Base-by-base conservation (phyloP, 78 protist genomes). In the Diacronema lutheri region DNA sequence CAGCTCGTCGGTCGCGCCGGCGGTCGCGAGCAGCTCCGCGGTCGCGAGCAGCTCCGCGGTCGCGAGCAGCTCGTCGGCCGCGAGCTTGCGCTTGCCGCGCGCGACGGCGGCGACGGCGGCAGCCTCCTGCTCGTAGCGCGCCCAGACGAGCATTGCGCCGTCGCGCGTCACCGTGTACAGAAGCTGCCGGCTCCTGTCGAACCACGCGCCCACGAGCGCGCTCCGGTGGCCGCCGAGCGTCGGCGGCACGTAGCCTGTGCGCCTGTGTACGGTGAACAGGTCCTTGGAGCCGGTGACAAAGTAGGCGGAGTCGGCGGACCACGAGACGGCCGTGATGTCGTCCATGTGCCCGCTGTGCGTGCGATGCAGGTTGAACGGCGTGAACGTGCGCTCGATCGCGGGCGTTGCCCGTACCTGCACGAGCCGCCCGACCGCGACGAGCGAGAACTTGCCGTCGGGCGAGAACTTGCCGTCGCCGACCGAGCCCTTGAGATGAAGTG, bases 401-500 rank as follows among this genome's bases (percentile, higher is more conserved):
- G 88, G 88, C 25, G 88, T 77, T 14, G 56, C 60, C 76, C 81
- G 73, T 33, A 85, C 56, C 35, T 72, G 66, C 72, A 85, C 80
- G 50, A n/a, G 55, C 40, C 81, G 68, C 16, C 83, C 88, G 56
- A 46, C 56, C 33, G 88, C 61, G 37, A 74, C n/a, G 44, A 50
- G 44, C 19, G 69, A 50, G 31, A 60, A 88, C 68, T 61, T 11
- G 26, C 95, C 92, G 38, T 81, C 79, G 16, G 96, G 96, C 44
- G 86, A 40, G 89, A 91, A 94, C 4, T 19, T 0, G 25, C 68
- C 25, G 64, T 26, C 81, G 21, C 16, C 4, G n/a, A 93, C 86
- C 6, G 1, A 0, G 0, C 14, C n/a, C 86, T 88, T 84, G 83
- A 91, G 90, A 77, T 89, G 82, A 90, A 73, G 78, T 84, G 85